Percentiles rank a stretch among this genome's conserved stretches.
Conservation (phyloP, 75 land plant genomes). For the Ceratopteris richardii region DNA sequence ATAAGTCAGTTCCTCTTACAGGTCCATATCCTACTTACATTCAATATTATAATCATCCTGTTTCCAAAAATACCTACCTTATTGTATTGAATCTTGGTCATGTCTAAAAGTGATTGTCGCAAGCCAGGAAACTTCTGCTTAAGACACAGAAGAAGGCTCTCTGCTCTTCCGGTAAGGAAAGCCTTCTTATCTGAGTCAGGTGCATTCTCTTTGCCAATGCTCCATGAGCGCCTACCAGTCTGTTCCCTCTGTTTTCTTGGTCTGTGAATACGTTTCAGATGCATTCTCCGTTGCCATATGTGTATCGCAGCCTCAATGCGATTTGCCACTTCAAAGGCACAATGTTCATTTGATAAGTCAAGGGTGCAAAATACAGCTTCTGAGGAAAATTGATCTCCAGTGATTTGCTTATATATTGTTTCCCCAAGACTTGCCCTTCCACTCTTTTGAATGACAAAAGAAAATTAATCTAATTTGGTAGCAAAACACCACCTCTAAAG, state of each 20-base stretch:
- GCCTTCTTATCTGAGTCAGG: slow-evolving; percentile 45
- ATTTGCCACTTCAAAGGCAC: slow-evolving; percentile 67
- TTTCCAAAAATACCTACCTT: too few relatives aligned
- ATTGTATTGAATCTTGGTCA: slow-evolving; percentile 68
- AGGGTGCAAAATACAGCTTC: slow-evolving; percentile 63
- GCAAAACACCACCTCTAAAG: not conserved
- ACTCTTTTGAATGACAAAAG: slow-evolving; percentile 23
- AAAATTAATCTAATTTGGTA: not conserved
- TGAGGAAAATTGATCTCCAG: slow-evolving; percentile 58
- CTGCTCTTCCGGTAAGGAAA: slow-evolving; percentile 53
- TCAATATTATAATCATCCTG: too few relatives aligned
- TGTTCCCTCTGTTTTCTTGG: slow-evolving; percentile 4
- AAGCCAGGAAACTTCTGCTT: slow-evolving; percentile 60
- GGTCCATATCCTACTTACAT: too few relatives aligned
- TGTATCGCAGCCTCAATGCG: slow-evolving; percentile 71
- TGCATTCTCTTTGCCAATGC: slow-evolving; percentile 45
- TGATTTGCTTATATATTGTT: slow-evolving; percentile 46
- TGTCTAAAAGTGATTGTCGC: slow-evolving; percentile 63
- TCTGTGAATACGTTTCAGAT: not conserved
- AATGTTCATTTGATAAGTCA: slow-evolving; percentile 62
- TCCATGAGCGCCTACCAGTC: slow-evolving; percentile 31
- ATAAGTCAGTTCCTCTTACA: too few relatives aligned
- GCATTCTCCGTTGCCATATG: slow-evolving; percentile 35
- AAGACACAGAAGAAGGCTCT: slow-evolving; percentile 43
- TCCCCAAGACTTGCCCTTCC: slow-evolving; percentile 66